Base-by-base conservation (phyloP, 768 basidiomycete genomes). In the Boletus sp. region DNA sequence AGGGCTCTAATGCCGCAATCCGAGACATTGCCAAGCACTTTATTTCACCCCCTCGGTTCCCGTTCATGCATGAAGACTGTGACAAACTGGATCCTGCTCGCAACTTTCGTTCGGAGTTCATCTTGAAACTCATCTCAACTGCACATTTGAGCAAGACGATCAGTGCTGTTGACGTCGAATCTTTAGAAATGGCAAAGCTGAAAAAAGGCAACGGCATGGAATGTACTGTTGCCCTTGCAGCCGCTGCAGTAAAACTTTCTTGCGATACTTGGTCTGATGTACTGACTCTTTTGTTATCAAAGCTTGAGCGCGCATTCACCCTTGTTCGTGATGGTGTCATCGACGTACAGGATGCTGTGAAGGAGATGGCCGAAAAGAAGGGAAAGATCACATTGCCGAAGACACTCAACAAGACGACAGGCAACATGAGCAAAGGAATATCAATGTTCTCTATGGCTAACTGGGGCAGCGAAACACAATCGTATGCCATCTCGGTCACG, bases 361-460 rank as follows among this genome's bases (percentile, higher is more conserved):
- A 58, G 47, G 47, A 54, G 15, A 58, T 55, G 52, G 35, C 8
- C 1, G 51, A 53, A 4, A 57, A 57, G 50, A 57, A 47, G 33
- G 50, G 39, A 6, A 53, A 57, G 39, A 39, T 55, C 20, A 49
- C 4, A 1, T 12, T 55, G 29, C 41, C 17, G 1, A 55, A 50
- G 57, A 44, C 17, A 10, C 35, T 55, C 35, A 58, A 58, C 47
- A 49, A 58, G 20, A 47, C 7, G 2, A 50, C 52, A 0, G 35
- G 36, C 7, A 58, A 49, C 3, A 55, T 58, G 53, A 58, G 53
- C 53, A 58, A 58, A 45, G 53, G 35, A 0, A 30, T 7, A 0
- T 50, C 29, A 0, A 55, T 58, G 47, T 58, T 58, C 14, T 58
- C 57, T 33, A 32, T 55, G 33, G 20, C 2, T 12, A 55, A 58